phyloP scores from a whole-genome alignment of 129 eudicot species.

The Flaveria linearis region DNA sequence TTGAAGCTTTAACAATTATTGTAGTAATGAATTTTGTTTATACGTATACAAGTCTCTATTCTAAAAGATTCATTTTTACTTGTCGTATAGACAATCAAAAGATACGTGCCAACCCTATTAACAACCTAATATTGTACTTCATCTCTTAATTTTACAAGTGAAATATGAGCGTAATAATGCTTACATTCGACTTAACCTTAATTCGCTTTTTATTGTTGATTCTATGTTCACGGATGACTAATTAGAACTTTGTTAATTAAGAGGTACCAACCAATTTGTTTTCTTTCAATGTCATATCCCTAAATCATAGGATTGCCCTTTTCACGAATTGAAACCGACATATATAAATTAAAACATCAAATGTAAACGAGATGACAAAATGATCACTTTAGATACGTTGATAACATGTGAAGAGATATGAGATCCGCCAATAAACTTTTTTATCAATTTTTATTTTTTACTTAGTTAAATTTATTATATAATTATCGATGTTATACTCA shows the following conservation, averaged over 20 bases:
- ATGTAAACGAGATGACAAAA: background rate
- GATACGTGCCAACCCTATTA: too few relatives aligned
- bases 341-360: background rate
- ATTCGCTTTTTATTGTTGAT: background rate
- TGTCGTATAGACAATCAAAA: too few relatives aligned
- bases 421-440: background rate
- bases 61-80: too few relatives aligned
- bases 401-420: slow-evolving; percentile 1
- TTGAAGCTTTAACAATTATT: too few relatives aligned
- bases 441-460: background rate
- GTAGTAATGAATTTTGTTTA: too few relatives aligned
- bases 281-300: background rate
- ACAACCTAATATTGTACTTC: too few relatives aligned
- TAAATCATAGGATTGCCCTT: background rate
- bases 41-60: too few relatives aligned
- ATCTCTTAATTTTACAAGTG: background rate
- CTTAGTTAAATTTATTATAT: too few relatives aligned
- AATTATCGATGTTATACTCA: too few relatives aligned
- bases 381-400: background rate
- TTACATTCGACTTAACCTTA: background rate
- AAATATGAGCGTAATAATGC: background rate
- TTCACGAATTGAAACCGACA: slow-evolving; percentile 3
- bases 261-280: background rate
- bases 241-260: background rate
- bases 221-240: background rate